Evolutionary conservation across 1,139 yeast species (phyloP).

Genomic region (Zygosaccharomyces sapae): DNA sequence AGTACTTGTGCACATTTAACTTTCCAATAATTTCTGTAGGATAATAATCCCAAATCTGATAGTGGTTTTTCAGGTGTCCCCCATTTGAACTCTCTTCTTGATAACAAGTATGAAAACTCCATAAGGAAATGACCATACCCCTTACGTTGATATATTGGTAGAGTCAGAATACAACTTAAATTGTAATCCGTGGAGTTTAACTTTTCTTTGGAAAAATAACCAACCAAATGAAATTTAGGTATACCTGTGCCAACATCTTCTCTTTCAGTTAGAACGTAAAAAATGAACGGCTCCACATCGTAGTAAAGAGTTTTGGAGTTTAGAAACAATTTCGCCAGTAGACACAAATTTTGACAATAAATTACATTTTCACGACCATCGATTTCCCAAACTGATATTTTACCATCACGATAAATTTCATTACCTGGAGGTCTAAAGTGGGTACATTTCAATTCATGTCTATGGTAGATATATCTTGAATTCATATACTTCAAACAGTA

Average conservation of each 20-base stretch:
- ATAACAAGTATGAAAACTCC: conserved; percentile 79
- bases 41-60: conserved; percentile 76
- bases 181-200: conserved; percentile 70
- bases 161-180: conserved; percentile 82
- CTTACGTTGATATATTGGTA: conserved; percentile 81
- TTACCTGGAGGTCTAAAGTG: conserved; percentile 80
- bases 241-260: conserved; percentile 44
- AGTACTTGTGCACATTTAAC: conserved; percentile 49
- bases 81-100: conserved; percentile 66
- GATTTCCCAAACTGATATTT: conserved; percentile 77
- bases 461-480: conserved; percentile 58
- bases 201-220: conserved; percentile 90
- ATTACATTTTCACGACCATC: conserved; percentile 81
- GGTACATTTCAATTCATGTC: conserved; percentile 73
- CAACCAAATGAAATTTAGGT: conserved; percentile 70
- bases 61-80: conserved; percentile 97
- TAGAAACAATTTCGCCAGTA: conserved; percentile 80
- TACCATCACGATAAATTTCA: conserved; percentile 77
- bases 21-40: conserved; percentile 88
- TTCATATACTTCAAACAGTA: conserved; percentile 79
- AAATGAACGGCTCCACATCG: conserved; percentile 92
- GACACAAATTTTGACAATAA: conserved; percentile 86
- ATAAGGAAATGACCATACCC: conserved; percentile 89
- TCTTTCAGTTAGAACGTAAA: conserved; percentile 74
- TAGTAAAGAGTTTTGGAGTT: conserved; percentile 89